These are phyloP conservation scores for Sophora flavescens DNA, from an alignment of 306 rosid genomes.

Conservation along the genomic window DNA sequence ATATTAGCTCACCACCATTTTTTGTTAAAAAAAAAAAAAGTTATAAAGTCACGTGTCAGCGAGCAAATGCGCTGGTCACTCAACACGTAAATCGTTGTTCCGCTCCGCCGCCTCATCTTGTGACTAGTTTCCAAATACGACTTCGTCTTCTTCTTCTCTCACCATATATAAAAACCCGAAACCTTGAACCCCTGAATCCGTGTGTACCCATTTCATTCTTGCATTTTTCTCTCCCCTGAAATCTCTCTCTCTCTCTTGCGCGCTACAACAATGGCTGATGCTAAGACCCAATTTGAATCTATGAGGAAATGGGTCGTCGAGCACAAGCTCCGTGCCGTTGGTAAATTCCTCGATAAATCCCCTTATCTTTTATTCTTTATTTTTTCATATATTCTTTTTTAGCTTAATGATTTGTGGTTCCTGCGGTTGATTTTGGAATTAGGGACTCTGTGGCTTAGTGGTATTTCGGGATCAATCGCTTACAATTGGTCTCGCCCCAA, in stretches of 20 bases:
- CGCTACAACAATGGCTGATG: slow-evolving; percentile 64
- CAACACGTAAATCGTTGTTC: background rate
- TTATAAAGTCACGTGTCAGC: too few relatives aligned
- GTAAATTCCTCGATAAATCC: slow-evolving; percentile 55
- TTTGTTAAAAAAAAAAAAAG: too few relatives aligned
- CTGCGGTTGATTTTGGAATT: slow-evolving; percentile 28
- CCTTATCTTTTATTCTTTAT: background rate
- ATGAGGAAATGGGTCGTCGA: slow-evolving; percentile 81
- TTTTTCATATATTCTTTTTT: too few relatives aligned
- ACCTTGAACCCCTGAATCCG: too few relatives aligned
- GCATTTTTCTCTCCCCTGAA: background rate
- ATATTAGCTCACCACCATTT: too few relatives aligned
- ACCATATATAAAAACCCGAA: background rate
- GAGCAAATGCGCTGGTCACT: background rate
- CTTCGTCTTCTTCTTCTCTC: slow-evolving; percentile 46
- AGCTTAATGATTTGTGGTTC: slow-evolving; percentile 3
- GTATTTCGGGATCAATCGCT: slow-evolving; percentile 86
- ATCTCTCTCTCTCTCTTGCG: background rate
- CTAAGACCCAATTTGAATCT: slow-evolving; percentile 70
- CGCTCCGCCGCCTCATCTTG: background rate
- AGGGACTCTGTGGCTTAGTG: slow-evolving; percentile 92
- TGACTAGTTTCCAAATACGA: slow-evolving; percentile 37
- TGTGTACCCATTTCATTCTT: too few relatives aligned
- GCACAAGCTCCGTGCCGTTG: slow-evolving; percentile 94
- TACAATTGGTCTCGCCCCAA: slow-evolving; percentile 97